Evolutionary conservation across 495 filamentous ascomycete genomes (phyloP).

Genomic region (Hypoxylon cercidicola): DNA sequence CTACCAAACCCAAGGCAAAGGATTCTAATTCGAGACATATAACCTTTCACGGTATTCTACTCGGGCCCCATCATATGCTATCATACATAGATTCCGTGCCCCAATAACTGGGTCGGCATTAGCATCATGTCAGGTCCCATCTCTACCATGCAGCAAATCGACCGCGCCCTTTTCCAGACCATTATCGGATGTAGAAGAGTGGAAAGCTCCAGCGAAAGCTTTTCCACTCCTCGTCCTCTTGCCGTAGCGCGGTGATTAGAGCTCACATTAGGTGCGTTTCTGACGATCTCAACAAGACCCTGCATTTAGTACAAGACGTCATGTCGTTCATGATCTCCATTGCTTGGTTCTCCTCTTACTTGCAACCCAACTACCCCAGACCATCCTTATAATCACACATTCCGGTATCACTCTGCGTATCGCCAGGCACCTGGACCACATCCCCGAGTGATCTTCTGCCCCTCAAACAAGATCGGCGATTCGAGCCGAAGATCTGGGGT

Average conservation of each 20-base stretch:
- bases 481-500: slow-evolving; percentile 40
- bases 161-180: slow-evolving; percentile 26
- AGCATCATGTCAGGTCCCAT: slow-evolving; percentile 18
- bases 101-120: slow-evolving; percentile 20
- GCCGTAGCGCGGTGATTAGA: slow-evolving; percentile 23
- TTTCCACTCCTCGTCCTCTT: slow-evolving; percentile 15
- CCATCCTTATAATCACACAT: slow-evolving; percentile 1
- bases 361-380: slow-evolving; percentile 9
- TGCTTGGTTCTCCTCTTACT: slow-evolving; percentile 3
- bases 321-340: slow-evolving; percentile 13
- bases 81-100: slow-evolving; percentile 16
- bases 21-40: slow-evolving; percentile 3
- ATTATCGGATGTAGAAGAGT: slow-evolving; percentile 29
- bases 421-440: slow-evolving; percentile 6
- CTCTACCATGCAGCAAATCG: slow-evolving; percentile 6
- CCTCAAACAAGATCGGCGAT: slow-evolving; percentile 31
- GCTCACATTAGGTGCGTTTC: slow-evolving; percentile 17
- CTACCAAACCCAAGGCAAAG: slow-evolving; percentile 5
- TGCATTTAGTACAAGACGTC: slow-evolving; percentile 14
- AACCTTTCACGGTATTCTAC: background rate
- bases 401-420: slow-evolving; percentile 7
- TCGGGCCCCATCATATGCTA: slow-evolving; percentile 14
- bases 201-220: slow-evolving; percentile 16
- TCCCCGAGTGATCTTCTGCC: slow-evolving; percentile 18
- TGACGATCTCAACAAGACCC: slow-evolving; percentile 23